Base-by-base conservation (phyloP, 805 yeast genomes). In the Wickerhamiella kurtzmanii region DNA sequence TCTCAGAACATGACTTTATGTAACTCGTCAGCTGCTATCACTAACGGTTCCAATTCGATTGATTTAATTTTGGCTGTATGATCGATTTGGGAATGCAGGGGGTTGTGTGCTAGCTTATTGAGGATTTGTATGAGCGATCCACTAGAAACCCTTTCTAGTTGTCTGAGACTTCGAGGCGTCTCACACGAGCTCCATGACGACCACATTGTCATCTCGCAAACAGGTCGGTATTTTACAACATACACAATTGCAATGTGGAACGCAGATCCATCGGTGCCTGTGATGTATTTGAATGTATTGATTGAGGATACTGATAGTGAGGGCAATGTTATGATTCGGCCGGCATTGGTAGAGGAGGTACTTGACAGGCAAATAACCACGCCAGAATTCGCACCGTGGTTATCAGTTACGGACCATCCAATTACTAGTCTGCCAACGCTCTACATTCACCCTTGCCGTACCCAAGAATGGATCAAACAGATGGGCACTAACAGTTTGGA, bases 401-500 rank as follows among this genome's bases (percentile, higher is more conserved):
- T 55, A 5, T 47, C 54, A 15, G 45, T 47, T 22, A 53, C 56
- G 2, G 65, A 57, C 37, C 63, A 58, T 44, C 65, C 65, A 4
- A n/a, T 52, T 8, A 48, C 51, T 28, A 59, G 59, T 3, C 46
- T 50, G 37, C 63, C 63, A 4, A 41, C 50, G 15, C 54, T 60
- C 44, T 62, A 59, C 44, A 37, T 71, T 0, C 75, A 71, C 50
- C 74, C 75, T 3, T 71, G 75, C 54, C 62, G 64, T 37, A 62
- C 71, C 0, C 41, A 48, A 3, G 57, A 54, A 6, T 47, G 65
- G 47, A 54, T 68, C 25, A 54, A 52, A 2, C 57, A 56, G 22
- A 49, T 55, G 15, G 48, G 56, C 2, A 17, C n/a, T 25, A 42
- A 50, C 1, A n/a, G 19, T 2, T 49, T 53, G 41, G 51, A 51